phyloP scores from a whole-genome alignment of 441 rosid species.

The Bruguiera hainesii region DNA sequence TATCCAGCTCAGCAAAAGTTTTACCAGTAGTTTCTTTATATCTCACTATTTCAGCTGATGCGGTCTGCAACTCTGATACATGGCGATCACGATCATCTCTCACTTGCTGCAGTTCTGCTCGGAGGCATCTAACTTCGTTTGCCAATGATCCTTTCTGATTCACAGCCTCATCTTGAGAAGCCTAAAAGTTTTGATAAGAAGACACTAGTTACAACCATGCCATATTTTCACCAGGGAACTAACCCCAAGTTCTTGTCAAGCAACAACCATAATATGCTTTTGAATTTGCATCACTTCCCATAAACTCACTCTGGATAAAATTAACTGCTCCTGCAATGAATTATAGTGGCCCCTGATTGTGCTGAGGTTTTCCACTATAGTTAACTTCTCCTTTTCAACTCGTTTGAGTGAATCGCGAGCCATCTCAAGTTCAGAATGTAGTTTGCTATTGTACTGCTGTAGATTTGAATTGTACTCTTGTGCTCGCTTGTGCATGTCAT shows the following conservation, averaged over 20 bases:
- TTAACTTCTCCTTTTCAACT: conserved; percentile 75
- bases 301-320: conserved; percentile 59
- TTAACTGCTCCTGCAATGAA: conserved; percentile 80
- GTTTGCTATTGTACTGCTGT: conserved; percentile 76
- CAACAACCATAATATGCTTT: background rate
- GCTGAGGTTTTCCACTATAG: conserved; percentile 82
- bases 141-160: conserved; percentile 60
- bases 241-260: background rate
- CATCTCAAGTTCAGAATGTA: conserved; percentile 59
- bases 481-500: conserved; percentile 69
- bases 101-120: conserved; percentile 77
- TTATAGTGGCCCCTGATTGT: conserved; percentile 78
- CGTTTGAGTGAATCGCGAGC: conserved; percentile 57
- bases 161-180: conserved; percentile 71
- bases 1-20: conserved; percentile 65
- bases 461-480: conserved; percentile 90
- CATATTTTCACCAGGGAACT: background rate
- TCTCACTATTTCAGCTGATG: conserved; percentile 54
- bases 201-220: background rate
- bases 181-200: conserved; percentile 33
- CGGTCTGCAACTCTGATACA: conserved; percentile 46
- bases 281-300: background rate
- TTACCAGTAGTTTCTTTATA: conserved; percentile 75
- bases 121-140: conserved; percentile 65
- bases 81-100: conserved; percentile 92